A percentile compares a stretch with the other conserved stretches of the same genome.
These are phyloP conservation scores for Physaria fendleri DNA, from an alignment of 345 rosid genomes.

Conservation along the genomic window DNA sequence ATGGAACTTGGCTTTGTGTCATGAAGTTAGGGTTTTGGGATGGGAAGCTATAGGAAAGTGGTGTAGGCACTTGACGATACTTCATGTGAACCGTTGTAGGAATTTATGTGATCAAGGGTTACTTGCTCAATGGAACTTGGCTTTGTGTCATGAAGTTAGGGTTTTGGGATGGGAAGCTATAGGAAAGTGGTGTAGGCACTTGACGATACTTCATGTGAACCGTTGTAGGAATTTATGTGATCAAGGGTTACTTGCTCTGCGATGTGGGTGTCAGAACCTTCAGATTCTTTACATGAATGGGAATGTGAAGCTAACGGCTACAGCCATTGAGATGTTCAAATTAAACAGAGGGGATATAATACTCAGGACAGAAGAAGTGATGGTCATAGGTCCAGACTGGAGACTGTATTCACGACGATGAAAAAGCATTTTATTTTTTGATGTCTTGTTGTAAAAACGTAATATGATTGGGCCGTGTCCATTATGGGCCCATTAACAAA, in stretches of 20 bases:
- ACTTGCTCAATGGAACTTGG: conserved; percentile 61
- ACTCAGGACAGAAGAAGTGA: conserved; percentile 42
- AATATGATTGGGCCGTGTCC: too few relatives aligned
- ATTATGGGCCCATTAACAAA: not conserved
- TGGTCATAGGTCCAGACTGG: conserved; percentile 53
- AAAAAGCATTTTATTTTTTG: too few relatives aligned
- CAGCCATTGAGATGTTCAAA: conserved; percentile 50
- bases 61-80: conserved; percentile 61
- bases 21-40: conserved; percentile 46
- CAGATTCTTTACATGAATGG: conserved; percentile 41
- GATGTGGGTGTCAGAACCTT: conserved; percentile 60
- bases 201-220: conserved; percentile 65
- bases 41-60: conserved; percentile 52
- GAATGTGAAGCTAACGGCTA: conserved; percentile 16
- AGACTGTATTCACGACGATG: conserved; percentile 9
- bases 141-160: conserved; percentile 53
- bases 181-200: conserved; percentile 45
- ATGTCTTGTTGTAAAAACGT: too few relatives aligned
- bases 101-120: conserved; percentile 55
- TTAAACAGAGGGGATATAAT: conserved; percentile 38
- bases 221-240: conserved; percentile 59
- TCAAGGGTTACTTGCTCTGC: conserved; percentile 47
- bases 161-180: conserved; percentile 59
- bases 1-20: conserved; percentile 67
- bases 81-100: conserved; percentile 64